Percentiles rank a stretch among this genome's conserved stretches.
Conservation (phyloP, 257 asterid species). For the Jacaranda copaia region DNA sequence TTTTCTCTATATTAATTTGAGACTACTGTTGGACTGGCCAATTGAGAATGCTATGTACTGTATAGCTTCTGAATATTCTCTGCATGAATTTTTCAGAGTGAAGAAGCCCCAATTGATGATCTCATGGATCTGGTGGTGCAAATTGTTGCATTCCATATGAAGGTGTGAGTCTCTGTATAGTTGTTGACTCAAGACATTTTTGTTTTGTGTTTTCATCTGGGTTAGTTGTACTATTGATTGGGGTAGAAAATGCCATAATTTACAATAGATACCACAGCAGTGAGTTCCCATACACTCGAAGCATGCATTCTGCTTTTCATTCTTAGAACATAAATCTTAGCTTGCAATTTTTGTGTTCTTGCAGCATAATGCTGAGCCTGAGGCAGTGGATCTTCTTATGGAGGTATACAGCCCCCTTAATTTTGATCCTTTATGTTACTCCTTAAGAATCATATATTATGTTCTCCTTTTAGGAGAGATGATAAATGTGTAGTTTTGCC, state of each 20-base stretch:
- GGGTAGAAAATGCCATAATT: background rate
- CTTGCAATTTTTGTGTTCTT: slow-evolving; percentile 37
- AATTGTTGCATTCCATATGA: slow-evolving; percentile 93
- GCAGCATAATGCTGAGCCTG: slow-evolving; percentile 98
- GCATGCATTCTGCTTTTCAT: slow-evolving; percentile 12
- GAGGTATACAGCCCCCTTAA: slow-evolving; percentile 54
- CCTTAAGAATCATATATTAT: background rate
- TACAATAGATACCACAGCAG: background rate
- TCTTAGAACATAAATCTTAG: slow-evolving; percentile 20
- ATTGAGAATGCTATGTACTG: slow-evolving; percentile 4
- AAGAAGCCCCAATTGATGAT: slow-evolving; percentile 72
- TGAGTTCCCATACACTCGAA: background rate
- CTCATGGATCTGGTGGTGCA: slow-evolving; percentile 87
- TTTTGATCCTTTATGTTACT: slow-evolving; percentile 9
- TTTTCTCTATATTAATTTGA: background rate
- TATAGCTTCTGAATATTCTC: slow-evolving; percentile 22
- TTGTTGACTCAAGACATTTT: background rate
- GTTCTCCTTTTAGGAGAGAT: background rate
- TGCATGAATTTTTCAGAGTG: slow-evolving; percentile 51
- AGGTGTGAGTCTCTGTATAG: slow-evolving; percentile 52
- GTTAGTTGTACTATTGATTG: slow-evolving; percentile 24
- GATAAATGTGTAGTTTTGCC: slow-evolving; percentile 14
- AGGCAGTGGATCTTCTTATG: slow-evolving; percentile 84
- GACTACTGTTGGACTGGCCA: background rate
- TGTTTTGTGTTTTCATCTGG: background rate